phyloP scores from a whole-genome alignment of 2,329 filamentous ascomycete species.

The Epichloe elymi region DNA sequence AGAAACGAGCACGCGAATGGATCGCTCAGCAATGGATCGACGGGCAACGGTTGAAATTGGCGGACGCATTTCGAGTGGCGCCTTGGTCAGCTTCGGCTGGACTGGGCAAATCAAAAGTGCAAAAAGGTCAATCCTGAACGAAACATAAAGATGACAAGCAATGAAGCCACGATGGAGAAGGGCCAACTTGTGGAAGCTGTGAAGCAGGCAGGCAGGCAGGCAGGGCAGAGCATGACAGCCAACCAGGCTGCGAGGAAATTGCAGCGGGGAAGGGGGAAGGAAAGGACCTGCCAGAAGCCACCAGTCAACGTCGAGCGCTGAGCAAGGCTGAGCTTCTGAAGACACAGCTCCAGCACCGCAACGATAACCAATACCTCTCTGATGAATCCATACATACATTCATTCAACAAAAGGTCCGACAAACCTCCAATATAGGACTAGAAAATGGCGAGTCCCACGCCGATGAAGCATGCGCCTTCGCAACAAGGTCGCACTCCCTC shows the following conservation, averaged over 20 bases:
- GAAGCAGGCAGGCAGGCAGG: too few relatives aligned
- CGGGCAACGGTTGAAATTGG: slow-evolving; percentile 3
- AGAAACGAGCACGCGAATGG: slow-evolving; percentile 37
- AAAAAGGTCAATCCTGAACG: neutral
- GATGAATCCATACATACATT: neutral
- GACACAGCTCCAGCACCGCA: neutral
- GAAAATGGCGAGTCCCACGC: slow-evolving; percentile 36
- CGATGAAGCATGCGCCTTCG: slow-evolving; percentile 32
- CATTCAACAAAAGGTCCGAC: too few relatives aligned
- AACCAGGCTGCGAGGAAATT: neutral
- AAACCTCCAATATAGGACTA: neutral
- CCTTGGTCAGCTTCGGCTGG: neutral
- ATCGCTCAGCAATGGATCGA: slow-evolving; percentile 17
- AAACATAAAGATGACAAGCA: too few relatives aligned
- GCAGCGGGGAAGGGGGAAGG: neutral
- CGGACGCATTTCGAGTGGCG: slow-evolving; percentile 6
- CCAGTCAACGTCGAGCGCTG: neutral
- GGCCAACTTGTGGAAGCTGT: too few relatives aligned
- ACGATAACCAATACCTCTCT: neutral
- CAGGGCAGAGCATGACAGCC: neutral
- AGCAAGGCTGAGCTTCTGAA: neutral
- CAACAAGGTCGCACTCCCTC: slow-evolving; percentile 34
- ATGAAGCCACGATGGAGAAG: too few relatives aligned
- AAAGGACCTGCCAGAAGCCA: neutral
- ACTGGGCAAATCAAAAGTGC: neutral